Evolutionary conservation across 2,329 filamentous ascomycete genomes (phyloP), one percentile per base, ranked within the genome.

Genomic region (Claviceps sp.): DNA sequence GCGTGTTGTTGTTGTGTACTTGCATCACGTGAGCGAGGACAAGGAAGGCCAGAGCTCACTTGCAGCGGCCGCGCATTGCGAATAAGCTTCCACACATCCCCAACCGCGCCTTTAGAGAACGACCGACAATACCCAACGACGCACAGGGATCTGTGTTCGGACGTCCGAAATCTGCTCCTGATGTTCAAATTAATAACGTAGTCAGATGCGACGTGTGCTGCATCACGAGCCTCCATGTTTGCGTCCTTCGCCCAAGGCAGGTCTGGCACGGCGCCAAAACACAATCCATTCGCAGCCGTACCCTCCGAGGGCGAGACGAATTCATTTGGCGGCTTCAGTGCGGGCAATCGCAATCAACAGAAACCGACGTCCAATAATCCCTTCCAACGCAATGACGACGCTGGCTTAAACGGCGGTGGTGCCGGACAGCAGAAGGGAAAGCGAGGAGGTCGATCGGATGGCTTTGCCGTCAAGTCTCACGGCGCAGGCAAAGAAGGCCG

Each of bases 181-280:
- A 70, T 70, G 67, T 60, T 56, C 60, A 60, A 61, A 60, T 61
- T 55, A 49, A 61, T 54, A 56, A 51, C 54, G 52, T 58, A 59
- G 65, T 61, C 68, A 66, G 64, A 60, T 65, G 68, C 66, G 65
- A 68, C 66, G 58, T 55, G 55, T 54, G 66, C 68, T 68, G 68
- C 67, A 66, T 66, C 66, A 64, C 67, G 66, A 59, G 9, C 56
- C 59, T 61, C 63, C 59, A 70, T 70, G 67, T 65, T 66, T 62
- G 65, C 67, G 53, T 56, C 64, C 51, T 63, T 68, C 53, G 60
- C 62, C 57, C 63, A 65, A 58, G 60, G 64, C 59, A 63, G 65
- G 63, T 59, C 61, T 57, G 62, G 59, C 57, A 59, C 62, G 56
- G 61, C 66, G 60, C 59, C 64, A 53, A 62, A 60, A 52, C 58